Evolutionary conservation across 371 early-diverging fungal genomes (phyloP).

Genomic region (Rhizopus microsporus): DNA sequence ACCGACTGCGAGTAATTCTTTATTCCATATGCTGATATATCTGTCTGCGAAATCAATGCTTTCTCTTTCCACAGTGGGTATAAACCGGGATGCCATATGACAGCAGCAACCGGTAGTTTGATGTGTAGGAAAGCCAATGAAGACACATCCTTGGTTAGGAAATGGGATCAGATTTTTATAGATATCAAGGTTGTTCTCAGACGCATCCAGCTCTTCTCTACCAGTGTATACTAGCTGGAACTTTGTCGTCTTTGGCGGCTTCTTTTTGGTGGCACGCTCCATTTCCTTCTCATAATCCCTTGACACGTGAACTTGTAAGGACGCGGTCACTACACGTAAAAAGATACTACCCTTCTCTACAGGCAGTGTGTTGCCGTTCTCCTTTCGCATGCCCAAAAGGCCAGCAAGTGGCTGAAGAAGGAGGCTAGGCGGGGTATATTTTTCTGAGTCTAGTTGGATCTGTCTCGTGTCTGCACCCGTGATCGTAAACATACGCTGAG

Average conservation of each 20-base stretch:
- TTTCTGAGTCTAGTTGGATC: slow-evolving; percentile 75
- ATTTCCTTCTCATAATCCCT: slow-evolving; percentile 70
- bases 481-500: slow-evolving; percentile 72
- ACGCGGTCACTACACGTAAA: slow-evolving; percentile 69
- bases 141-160: slow-evolving; percentile 82
- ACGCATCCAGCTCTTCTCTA: slow-evolving; percentile 77
- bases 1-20: slow-evolving; percentile 75
- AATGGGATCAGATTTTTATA: slow-evolving; percentile 76
- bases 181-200: slow-evolving; percentile 52
- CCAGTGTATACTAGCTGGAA: slow-evolving; percentile 76
- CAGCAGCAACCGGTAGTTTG: slow-evolving; percentile 89
- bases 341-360: slow-evolving; percentile 66
- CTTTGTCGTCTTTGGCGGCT: slow-evolving; percentile 74
- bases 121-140: slow-evolving; percentile 91
- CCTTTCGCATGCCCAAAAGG: slow-evolving; percentile 19
- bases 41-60: slow-evolving; percentile 91
- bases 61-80: slow-evolving; percentile 92
- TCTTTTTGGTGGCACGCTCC: slow-evolving; percentile 91
- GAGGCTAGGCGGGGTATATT: slow-evolving; percentile 40
- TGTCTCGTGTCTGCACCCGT: slow-evolving; percentile 57
- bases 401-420: slow-evolving; percentile 27
- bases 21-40: slow-evolving; percentile 81
- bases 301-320: slow-evolving; percentile 59
- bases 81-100: slow-evolving; percentile 84
- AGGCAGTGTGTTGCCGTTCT: slow-evolving; percentile 24